Evolutionary conservation across 441 rosid species (phyloP), one percentile per base, ranked within the genome.

Genomic region (Francoa sonchifolia): DNA sequence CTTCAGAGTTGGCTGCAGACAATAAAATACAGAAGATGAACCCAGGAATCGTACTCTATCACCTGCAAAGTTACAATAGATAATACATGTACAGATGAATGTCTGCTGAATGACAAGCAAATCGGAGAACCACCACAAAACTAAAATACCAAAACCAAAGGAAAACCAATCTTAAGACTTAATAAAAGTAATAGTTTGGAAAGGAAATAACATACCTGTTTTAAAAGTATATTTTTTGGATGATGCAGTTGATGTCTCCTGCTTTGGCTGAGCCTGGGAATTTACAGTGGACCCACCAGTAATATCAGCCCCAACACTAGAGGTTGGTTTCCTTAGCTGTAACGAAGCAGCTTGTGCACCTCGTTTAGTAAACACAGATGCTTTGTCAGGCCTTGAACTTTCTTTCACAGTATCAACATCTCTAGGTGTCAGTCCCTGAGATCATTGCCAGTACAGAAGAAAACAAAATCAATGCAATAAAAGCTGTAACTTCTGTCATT

Each of bases 301-400:
- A 33, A 87, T 87, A 59, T 77, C 94, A 54, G 97, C 97, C 47
- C 87, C 99, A 19, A 84, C 94, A 46, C 95, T 92, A 31, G 97
- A 87, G 55, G 82, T 68, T 55, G 95, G 87, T 57, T 76, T 81
- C 71, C 72, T 87, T 39, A 74, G 81, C 25, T 71, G 54, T 28
- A 71, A 66, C 47, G 40, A 19, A 38, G 79, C 58, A 41, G 79
- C 66, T 52, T 74, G 85, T 50, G 74, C 60, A 47, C 75, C 80
- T 49, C 97, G 67, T 61, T 84, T 92, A 31, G 85, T 69, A 62
- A 76, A 72, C 39, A 68, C 55, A 33, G 83, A 69, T 30, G 69
- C 62, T 61, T 74, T 83, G 59, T 92, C 95, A 41, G 82, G 67
- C 61, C 72, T 78, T 18, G 76, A 62, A 59, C 65, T 61, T 63